A percentile compares a stretch with the other conserved stretches of the same genome.
Evolutionary conservation across 2,329 filamentous ascomycete genomes (phyloP).

Genomic region (Arthrinium phaeospermum): DNA sequence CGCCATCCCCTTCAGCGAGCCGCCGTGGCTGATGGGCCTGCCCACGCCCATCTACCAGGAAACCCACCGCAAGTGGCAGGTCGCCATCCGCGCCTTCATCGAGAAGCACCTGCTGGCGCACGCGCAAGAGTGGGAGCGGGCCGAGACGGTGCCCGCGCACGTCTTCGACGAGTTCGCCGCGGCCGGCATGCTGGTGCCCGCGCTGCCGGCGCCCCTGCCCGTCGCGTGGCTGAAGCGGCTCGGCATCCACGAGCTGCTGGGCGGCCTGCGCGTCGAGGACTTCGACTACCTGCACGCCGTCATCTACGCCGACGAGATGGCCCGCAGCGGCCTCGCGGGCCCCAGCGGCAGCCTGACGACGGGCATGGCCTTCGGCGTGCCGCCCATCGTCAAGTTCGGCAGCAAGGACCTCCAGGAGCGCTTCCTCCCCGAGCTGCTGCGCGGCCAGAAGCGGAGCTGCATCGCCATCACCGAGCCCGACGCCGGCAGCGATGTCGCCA

Average conservation of each 20-base stretch:
- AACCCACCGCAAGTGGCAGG: slow-evolving; percentile 70
- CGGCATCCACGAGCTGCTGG: slow-evolving; percentile 70
- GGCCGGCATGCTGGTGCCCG: slow-evolving; percentile 73
- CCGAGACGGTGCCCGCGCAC: slow-evolving; percentile 65
- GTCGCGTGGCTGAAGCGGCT: slow-evolving; percentile 69
- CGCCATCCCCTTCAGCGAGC: slow-evolving; percentile 72
- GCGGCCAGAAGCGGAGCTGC: slow-evolving; percentile 69
- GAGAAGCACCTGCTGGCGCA: slow-evolving; percentile 65
- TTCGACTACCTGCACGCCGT: slow-evolving; percentile 74
- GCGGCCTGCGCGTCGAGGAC: slow-evolving; percentile 71
- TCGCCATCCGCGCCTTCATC: slow-evolving; percentile 70
- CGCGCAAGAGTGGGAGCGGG: slow-evolving; percentile 73
- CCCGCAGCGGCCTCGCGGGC: slow-evolving; percentile 67
- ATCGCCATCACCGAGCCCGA: slow-evolving; percentile 82
- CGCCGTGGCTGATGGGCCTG: slow-evolving; percentile 71
- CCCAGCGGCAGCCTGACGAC: slow-evolving; percentile 70
- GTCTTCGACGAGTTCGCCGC: slow-evolving; percentile 69
- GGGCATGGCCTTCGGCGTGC: slow-evolving; percentile 75
- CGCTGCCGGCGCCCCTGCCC: slow-evolving; percentile 71
- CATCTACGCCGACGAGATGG: slow-evolving; percentile 76
- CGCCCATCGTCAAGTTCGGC: slow-evolving; percentile 74
- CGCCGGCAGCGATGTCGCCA: slow-evolving; percentile 76
- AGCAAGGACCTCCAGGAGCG: slow-evolving; percentile 65
- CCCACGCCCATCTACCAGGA: slow-evolving; percentile 75
- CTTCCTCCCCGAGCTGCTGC: slow-evolving; percentile 71